Evolutionary conservation across 768 basidiomycete genomes (phyloP).

Genomic region (Pleurotus ostreatus): DNA sequence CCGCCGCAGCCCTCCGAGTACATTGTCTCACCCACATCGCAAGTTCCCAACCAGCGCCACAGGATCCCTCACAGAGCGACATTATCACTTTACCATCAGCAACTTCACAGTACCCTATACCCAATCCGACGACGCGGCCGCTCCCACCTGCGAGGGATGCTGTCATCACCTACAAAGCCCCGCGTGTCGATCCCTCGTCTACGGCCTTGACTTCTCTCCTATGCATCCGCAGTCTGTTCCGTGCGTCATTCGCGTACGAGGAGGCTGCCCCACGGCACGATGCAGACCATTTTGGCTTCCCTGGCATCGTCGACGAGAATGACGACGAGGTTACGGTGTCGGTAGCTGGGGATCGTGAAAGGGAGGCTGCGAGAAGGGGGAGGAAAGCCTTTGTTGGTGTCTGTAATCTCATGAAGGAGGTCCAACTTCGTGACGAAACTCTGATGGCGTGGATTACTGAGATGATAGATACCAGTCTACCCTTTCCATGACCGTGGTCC

Average conservation of each 20-base stretch:
- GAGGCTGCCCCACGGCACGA: conserved; percentile 69
- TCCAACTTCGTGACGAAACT: conserved; percentile 61
- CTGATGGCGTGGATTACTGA: conserved; percentile 34
- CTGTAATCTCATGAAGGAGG: conserved; percentile 55
- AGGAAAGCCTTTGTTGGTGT: conserved; percentile 65
- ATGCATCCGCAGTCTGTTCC: conserved; percentile 79
- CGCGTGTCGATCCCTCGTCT: conserved; percentile 62
- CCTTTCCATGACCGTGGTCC: not conserved
- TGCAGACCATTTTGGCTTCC: conserved; percentile 88
- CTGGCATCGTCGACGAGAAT: conserved; percentile 75
- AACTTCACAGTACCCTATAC: conserved; percentile 50
- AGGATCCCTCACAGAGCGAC: conserved; percentile 70
- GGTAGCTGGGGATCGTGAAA: conserved; percentile 42
- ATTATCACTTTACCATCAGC: conserved; percentile 63
- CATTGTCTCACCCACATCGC: conserved; percentile 81
- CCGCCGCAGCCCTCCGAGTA: conserved; percentile 50
- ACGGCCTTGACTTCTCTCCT: conserved; percentile 78
- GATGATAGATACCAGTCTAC: conserved; percentile 13
- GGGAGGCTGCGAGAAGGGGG: conserved; percentile 69
- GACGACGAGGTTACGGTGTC: conserved; percentile 41
- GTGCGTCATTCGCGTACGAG: conserved; percentile 69
- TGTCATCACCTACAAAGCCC: conserved; percentile 53
- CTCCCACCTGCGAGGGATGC: conserved; percentile 70
- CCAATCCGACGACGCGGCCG: conserved; percentile 62
- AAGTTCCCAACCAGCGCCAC: conserved; percentile 46